These are phyloP conservation scores for Thymus mandschuricus DNA, from an alignment of 257 asterid species.

Conservation along the genomic window DNA sequence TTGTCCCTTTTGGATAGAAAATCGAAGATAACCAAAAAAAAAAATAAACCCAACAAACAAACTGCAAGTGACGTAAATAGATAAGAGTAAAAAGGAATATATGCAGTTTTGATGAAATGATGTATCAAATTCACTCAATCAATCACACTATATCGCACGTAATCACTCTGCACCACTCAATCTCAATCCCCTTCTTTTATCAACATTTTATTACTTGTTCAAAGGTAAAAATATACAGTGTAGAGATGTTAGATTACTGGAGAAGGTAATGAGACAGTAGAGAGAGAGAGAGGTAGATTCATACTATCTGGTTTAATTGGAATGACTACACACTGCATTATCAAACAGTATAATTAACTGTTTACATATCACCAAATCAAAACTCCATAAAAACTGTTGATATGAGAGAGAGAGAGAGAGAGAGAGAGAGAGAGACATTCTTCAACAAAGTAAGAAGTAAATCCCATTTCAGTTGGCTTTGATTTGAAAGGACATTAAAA, in stretches of 20 bases:
- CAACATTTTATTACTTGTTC: no score
- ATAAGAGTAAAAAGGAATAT: no score
- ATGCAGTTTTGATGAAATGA: conserved; percentile 10
- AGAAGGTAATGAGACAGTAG: neutral
- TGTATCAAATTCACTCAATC: conserved; percentile 48
- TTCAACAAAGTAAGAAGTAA: neutral
- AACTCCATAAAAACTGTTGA: neutral
- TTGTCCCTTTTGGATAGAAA: neutral
- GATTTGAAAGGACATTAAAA: conserved; percentile 15
- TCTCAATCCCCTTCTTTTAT: conserved; percentile 13
- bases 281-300: no score
- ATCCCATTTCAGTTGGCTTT: conserved; percentile 15
- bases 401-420: neutral
- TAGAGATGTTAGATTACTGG: neutral
- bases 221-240: no score
- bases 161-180: conserved; percentile 48
- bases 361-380: neutral
- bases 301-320: conserved; percentile 21
- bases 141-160: conserved; percentile 44
- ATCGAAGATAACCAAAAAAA: neutral
- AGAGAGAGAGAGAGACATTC: neutral
- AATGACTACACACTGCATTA: conserved; percentile 54
- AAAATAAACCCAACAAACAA: no score
- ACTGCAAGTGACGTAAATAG: neutral
- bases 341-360: conserved; percentile 29